Evolutionary conservation across 495 filamentous ascomycete species (phyloP).

Genomic region (Tuber indicum): DNA sequence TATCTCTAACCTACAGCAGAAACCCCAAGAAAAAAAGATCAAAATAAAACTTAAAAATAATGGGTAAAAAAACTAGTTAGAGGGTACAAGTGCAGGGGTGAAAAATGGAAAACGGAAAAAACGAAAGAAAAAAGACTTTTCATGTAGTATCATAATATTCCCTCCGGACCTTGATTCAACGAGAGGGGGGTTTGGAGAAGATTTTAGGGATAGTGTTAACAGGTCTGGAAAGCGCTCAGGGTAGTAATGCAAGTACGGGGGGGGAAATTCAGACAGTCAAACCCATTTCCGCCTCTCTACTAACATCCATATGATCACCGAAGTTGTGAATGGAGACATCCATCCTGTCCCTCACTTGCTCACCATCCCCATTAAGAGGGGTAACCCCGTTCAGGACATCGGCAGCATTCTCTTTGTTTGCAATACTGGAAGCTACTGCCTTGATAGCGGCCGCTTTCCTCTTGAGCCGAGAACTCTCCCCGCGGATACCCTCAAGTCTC

Average conservation of each 20-base stretch:
- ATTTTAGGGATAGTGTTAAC: not conserved
- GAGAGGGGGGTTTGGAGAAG: not conserved
- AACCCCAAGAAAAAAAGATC: not conserved
- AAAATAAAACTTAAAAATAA: not conserved
- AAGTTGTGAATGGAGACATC: conserved; percentile 58
- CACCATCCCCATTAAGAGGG: conserved; percentile 49
- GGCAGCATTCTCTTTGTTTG: conserved; percentile 55
- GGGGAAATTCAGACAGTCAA: not conserved
- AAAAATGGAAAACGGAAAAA: not conserved
- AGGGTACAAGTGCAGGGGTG: not conserved
- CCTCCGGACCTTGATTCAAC: not conserved
- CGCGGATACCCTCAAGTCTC: conserved; percentile 68
- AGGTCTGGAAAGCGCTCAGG: not conserved
- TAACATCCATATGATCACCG: conserved; percentile 48
- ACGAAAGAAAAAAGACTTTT: not conserved
- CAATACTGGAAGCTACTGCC: conserved; percentile 60
- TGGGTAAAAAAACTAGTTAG: not conserved
- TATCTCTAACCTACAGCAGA: conserved; percentile 1
- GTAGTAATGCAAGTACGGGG: conserved; percentile 16
- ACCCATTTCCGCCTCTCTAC: conserved; percentile 24
- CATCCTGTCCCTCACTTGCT: conserved; percentile 51
- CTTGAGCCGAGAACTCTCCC: conserved; percentile 67
- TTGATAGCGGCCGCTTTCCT: conserved; percentile 62
- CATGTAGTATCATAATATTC: not conserved
- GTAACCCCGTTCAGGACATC: conserved; percentile 59